A percentile compares a stretch with the other conserved stretches of the same genome.
phyloP scores from a whole-genome alignment of 78 protist genomes.

The Cavenderia fasciculata region DNA sequence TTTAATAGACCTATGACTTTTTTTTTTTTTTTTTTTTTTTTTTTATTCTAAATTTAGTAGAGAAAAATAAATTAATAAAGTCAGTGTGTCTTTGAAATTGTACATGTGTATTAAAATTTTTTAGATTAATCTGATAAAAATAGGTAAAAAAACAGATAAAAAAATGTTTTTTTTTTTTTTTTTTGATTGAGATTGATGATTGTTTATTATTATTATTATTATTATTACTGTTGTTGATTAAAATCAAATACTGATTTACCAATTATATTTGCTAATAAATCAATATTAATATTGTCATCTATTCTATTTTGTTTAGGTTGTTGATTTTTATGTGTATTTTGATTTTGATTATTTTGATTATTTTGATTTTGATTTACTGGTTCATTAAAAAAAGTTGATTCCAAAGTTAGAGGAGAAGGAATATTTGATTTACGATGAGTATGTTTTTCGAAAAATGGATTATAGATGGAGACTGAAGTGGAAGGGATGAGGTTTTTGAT shows the following conservation, averaged over 20 bases:
- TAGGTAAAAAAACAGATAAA: no score
- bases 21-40: no score
- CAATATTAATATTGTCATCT: background rate
- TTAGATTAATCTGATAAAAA: no score
- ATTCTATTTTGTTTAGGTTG: background rate
- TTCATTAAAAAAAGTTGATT: conserved; percentile 19
- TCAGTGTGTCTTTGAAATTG: no score
- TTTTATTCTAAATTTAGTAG: no score
- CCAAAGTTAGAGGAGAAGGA: conserved; percentile 43
- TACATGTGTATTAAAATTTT: no score
- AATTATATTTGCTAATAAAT: no score
- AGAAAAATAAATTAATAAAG: no score
- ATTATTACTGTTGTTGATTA: background rate
- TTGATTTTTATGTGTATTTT: background rate
- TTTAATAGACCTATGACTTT: no score
- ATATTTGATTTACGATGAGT: background rate
- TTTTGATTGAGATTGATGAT: no score
- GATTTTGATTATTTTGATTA: background rate
- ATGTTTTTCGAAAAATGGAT: conserved; percentile 59
- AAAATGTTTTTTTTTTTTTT: no score
- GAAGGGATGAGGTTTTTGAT: conserved; percentile 57
- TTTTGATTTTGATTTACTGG: background rate
- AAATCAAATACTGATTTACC: no score
- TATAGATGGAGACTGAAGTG: conserved; percentile 43
- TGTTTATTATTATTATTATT: conserved; percentile 15